These are phyloP conservation scores for Ramalina intermedia DNA, from an alignment of 495 filamentous ascomycete species.

Conservation along the genomic window DNA sequence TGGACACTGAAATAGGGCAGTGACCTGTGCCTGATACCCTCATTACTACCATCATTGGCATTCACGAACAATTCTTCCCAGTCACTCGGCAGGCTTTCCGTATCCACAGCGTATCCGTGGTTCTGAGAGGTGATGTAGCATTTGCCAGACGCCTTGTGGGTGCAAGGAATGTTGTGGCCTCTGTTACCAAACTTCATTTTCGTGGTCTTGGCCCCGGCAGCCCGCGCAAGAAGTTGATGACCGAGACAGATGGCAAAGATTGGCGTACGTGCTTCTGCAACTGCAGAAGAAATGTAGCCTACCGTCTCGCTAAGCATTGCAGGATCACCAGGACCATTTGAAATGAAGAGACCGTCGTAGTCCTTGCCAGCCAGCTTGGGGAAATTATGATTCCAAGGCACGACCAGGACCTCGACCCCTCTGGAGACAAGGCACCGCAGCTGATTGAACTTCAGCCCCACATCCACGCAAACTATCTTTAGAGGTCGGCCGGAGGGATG, in stretches of 20 bases:
- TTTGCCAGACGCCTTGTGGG: conserved; percentile 79
- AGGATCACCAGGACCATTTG: conserved; percentile 93
- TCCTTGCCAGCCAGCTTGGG: conserved; percentile 53
- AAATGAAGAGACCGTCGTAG: conserved; percentile 94
- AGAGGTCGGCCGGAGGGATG: conserved; percentile 77
- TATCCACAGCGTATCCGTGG: conserved; percentile 75
- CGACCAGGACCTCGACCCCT: conserved; percentile 88
- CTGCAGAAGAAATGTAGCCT: conserved; percentile 53
- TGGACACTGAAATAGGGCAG: conserved; percentile 95
- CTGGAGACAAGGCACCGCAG: conserved; percentile 77
- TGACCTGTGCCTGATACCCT: conserved; percentile 77
- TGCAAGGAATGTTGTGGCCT: conserved; percentile 97
- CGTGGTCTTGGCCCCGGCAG: conserved; percentile 69
- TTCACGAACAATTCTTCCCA: conserved; percentile 96
- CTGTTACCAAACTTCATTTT: conserved; percentile 99
- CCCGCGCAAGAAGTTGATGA: conserved; percentile 84
- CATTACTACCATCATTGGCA: conserved; percentile 94
- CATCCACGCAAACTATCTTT: conserved; percentile 83
- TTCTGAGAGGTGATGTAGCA: conserved; percentile 99
- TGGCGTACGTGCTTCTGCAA: conserved; percentile 63
- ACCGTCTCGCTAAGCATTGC: conserved; percentile 65
- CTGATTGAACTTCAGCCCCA: conserved; percentile 96
- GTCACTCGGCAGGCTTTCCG: conserved; percentile 51
- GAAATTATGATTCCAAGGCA: conserved; percentile 94
- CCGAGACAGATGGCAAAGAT: conserved; percentile 96